Evolutionary conservation across 495 filamentous ascomycete species (phyloP), one percentile per base, ranked within the genome.

Genomic region (Penicillium dipodomyicola): DNA sequence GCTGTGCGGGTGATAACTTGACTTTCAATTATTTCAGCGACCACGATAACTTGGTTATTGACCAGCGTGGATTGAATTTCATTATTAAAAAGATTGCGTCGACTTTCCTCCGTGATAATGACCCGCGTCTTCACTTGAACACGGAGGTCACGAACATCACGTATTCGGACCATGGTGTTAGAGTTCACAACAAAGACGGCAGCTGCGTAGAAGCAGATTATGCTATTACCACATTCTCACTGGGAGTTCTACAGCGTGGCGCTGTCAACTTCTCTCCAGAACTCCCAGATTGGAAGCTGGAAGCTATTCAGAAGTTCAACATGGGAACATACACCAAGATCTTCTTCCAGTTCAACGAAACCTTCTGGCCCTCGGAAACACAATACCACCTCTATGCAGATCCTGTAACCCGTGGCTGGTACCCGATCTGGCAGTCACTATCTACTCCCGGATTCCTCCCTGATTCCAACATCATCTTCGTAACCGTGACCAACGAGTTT

Each of bases 281-380:
- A 10, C 74, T 91, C 0, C 88, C 88, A 2, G 68, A 70, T 9
- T 90, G 86, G 87, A 91, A 92, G 64, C 75, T 78, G 20, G 77
- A 77, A 22, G 84, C 82, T 11, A 86, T 90, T 59, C 79, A 82
- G 4, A 82, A 80, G 40, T 88, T 89, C 69, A 76, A 80, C 52
- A 87, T 92, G 82, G 87, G 82, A 23, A 90, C 84, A 3, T 92
- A 90, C 73, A 91, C 86, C 58, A 91, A 90, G 65, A 85, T 91
- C 60, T 91, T 91, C 76, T 70, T 90, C 32, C 87, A 88, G 48
- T 92, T 90, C 67, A 78, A 82, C 54, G 71, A 85, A 35, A 82
- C 83, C 8, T 92, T 90, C 71, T 92, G 88, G 88, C 80, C 86
- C 43, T 65, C 63, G 9, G 73, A 84, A n/a, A 85, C 82, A 4